Evolutionary conservation across 306 rosid species (phyloP), one percentile per base, ranked within the genome.

Genomic region (Lathyrus tuberosus): DNA sequence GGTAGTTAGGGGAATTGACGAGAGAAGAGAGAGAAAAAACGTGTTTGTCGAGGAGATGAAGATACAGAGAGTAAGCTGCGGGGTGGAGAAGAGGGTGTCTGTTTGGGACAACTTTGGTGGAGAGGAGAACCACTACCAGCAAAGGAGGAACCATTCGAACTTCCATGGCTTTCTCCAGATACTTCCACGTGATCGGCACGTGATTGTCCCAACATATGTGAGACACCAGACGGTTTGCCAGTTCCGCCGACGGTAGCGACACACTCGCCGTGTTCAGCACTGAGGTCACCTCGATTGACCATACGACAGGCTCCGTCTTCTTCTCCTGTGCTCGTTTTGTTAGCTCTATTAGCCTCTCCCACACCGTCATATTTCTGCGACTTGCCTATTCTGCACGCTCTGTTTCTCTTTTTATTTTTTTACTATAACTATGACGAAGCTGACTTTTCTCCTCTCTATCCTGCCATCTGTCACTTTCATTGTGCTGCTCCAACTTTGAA

Each of bases 141-240:
- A 89, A 41, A 5, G 97, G 92, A 17, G 96, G 96, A 2, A 84
- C 86, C 30, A 89, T 71, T 17, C 76, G 80, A 14, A 83, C 60
- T 47, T 73, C 51, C 81, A 92, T 54, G 1, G 97, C 94, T 70
- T 86, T 81, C 47, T 92, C 97, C 0, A 92, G 83, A 15, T 81
- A 83, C 79, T 92, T 92, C 97, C 97, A 92, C 13, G 81, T 38
- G 63, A 83, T 67, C 4, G 97, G 92, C 7, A 87, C 82, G 81
- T 92, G 84, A 54, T 92, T 89, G 0, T 89, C 89, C 92, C 91
- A 92, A 13, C 81, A 89, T 68, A 92, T 83, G 88, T 87, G 69
- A 5, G 86, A 80, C 4, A 92, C 95, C 42, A 92, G 81, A 0
- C 78, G 78, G 65, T 81, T 62, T 0, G 95, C 91, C 0, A 89